Base-by-base conservation (phyloP, 306 rosid species). In the Glycine soja region DNA sequence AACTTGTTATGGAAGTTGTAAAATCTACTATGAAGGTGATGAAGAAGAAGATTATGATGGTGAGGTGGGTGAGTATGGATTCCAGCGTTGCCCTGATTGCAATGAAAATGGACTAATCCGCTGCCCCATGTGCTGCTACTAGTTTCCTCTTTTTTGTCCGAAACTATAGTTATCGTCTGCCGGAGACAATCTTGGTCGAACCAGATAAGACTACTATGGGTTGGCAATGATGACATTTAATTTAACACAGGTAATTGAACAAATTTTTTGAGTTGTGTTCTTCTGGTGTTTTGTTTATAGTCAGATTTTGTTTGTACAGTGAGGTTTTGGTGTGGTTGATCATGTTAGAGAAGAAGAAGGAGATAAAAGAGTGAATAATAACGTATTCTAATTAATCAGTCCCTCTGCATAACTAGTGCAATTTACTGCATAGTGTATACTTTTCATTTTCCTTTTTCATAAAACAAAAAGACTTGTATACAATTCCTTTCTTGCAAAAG, bases 1-100 rank as follows among this genome's bases (percentile, higher is more conserved):
- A 82, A 88, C 94, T 13, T 93, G 99, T 64, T 85, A 76, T n/a
- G 99, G 99, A 57, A 95, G 99, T 82, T 95, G 99, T 84, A 95
- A 95, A 86, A 88, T 95, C 46, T 95, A 90, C 56, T 88, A 88
- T 77, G 97, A 90, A 79, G 87, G 48, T 12, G 89, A 84, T 3
- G 86, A 73, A 2, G 40, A 68, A 4, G 40, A 68, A 4, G 83
- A 86, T 46, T 46, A 46, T 4, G 87, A 84, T 59, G 72, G 51
- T 51, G 30, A 24, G 30, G 30, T 24, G 30, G 30, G 30, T 24
- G 90, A 80, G 4, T 89, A 45, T 72, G 97, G 98, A 24, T 92
- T 93, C 69, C 93, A 92, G 24, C 91, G 98, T 10, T 96, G 99
- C 74, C 87, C 90, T 7, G 89, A 92, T 80, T 96, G 99, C 69